A percentile compares a stretch with the other conserved stretches of the same genome.
Evolutionary conservation across 768 basidiomycete genomes (phyloP).

Genomic region (Trichaptum fuscoviolaceum): DNA sequence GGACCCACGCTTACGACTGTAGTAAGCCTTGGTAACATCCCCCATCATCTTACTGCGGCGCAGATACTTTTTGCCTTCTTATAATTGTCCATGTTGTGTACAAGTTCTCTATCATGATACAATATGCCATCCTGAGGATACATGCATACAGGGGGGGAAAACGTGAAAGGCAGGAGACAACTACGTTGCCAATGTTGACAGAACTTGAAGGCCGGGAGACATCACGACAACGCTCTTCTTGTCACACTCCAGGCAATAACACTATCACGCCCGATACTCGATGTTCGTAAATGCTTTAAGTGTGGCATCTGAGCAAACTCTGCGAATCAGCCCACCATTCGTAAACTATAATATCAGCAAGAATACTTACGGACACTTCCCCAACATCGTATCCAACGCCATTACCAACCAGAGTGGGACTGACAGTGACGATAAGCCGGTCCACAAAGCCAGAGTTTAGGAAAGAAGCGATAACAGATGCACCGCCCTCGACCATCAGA

Average conservation of each 20-base stretch:
- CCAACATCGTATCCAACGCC: slow-evolving; percentile 53
- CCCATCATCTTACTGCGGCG: background rate
- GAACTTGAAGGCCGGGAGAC: too few relatives aligned
- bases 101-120: background rate
- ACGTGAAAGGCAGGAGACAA: background rate
- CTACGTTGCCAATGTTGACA: too few relatives aligned
- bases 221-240: background rate
- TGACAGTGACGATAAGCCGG: slow-evolving; percentile 75
- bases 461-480: slow-evolving; percentile 73
- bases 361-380: slow-evolving; percentile 18
- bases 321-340: slow-evolving; percentile 7
- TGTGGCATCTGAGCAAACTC: slow-evolving; percentile 16
- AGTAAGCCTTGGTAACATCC: background rate
- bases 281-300: slow-evolving; percentile 25
- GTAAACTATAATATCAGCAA: background rate
- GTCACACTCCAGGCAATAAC: slow-evolving; percentile 19
- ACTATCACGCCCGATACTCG: slow-evolving; percentile 27
- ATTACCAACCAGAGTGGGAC: slow-evolving; percentile 80
- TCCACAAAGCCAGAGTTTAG: slow-evolving; percentile 51
- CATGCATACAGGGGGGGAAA: background rate
- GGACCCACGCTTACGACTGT: background rate
- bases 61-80: background rate
- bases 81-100: too few relatives aligned
- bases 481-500: slow-evolving; percentile 97
- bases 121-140: background rate